phyloP scores from a whole-genome alignment of 2,329 filamentous ascomycete genomes.

The Aureobasidium lini region DNA sequence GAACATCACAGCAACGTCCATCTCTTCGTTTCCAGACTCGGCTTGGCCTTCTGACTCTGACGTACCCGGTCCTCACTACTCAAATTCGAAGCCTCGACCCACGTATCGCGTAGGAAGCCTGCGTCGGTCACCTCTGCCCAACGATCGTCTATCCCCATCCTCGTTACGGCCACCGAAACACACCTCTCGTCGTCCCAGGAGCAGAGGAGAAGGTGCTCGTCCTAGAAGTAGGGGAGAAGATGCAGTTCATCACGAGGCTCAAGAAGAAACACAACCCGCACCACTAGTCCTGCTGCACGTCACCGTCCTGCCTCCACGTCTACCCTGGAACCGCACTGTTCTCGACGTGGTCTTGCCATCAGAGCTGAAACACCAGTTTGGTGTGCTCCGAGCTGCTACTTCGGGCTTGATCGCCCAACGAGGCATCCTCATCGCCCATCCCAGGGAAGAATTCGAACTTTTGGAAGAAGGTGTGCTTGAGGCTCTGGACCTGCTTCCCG shows the following conservation, averaged over 20 bases:
- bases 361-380: constrained; percentile 45
- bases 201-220: not conserved
- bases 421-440: constrained; percentile 67
- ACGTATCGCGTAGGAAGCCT: constrained; percentile 21
- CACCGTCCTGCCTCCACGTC: constrained; percentile 63
- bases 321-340: constrained; percentile 50
- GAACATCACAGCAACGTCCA: constrained; percentile 22
- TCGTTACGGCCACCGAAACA: constrained; percentile 28
- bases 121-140: constrained; percentile 39
- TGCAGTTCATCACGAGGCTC: not conserved
- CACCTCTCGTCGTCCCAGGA: not conserved
- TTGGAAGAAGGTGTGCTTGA: constrained; percentile 72
- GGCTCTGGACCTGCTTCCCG: constrained; percentile 58
- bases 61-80: constrained; percentile 37
- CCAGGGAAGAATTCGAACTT: constrained; percentile 70
- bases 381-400: constrained; percentile 59
- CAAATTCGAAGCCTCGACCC: constrained; percentile 37
- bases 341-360: constrained; percentile 46
- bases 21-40: constrained; percentile 28
- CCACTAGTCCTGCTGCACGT: constrained; percentile 73
- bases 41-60: constrained; percentile 21
- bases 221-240: not conserved
- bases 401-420: constrained; percentile 67
- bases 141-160: constrained; percentile 12
- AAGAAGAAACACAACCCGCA: not conserved